Conservation (phyloP, 2,329 filamentous ascomycete species). For the Anisogramma anomala region DNA sequence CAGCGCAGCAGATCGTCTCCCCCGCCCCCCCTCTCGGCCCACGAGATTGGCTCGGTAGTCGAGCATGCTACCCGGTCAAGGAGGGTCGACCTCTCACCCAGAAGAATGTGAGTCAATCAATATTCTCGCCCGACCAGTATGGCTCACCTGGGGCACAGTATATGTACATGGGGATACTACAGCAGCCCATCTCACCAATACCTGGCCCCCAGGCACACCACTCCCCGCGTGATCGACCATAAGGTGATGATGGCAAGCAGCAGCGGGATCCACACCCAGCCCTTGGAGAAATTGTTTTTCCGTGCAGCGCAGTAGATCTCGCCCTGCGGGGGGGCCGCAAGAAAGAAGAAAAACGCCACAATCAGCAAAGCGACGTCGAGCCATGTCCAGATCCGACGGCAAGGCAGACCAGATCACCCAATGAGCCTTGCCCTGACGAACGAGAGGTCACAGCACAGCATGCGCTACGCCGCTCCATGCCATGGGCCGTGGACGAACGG, state of each 20-base stretch:
- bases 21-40: background rate
- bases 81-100: background rate
- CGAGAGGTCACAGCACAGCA: background rate
- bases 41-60: conserved; percentile 7
- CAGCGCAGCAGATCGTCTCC: conserved; percentile 6
- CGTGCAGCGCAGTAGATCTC: too few relatives aligned
- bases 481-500: too few relatives aligned
- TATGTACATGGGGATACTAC: too few relatives aligned
- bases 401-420: too few relatives aligned
- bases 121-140: conserved; percentile 9
- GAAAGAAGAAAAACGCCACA: too few relatives aligned
- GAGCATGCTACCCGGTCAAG: background rate
- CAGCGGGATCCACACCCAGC: background rate
- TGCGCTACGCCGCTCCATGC: too few relatives aligned
- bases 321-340: too few relatives aligned
- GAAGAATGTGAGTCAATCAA: conserved; percentile 2
- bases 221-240: too few relatives aligned
- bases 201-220: background rate
- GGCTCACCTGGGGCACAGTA: conserved; percentile 3
- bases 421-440: too few relatives aligned
- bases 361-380: too few relatives aligned
- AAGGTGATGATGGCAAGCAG: too few relatives aligned
- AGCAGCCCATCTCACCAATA: conserved; percentile 1
- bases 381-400: too few relatives aligned
- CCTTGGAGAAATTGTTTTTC: background rate